phyloP scores from a whole-genome alignment of 345 rosid genomes.

The Passiflora organensis region DNA sequence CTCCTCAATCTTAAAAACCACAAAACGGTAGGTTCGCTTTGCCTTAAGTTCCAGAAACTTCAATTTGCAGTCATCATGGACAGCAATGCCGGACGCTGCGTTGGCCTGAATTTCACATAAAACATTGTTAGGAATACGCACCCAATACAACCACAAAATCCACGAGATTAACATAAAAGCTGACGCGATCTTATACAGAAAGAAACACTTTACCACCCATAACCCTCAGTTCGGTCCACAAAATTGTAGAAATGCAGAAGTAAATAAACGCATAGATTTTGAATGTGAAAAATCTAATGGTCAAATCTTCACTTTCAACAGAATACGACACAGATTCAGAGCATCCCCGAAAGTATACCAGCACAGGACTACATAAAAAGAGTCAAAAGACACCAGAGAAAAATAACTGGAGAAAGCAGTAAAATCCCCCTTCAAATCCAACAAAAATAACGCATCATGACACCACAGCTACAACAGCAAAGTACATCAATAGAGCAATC shows the following conservation, averaged over 20 bases:
- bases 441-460: not conserved
- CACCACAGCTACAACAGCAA: not conserved
- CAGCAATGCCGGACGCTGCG: constrained; percentile 18
- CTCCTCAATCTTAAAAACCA: constrained; percentile 19
- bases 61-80: constrained; percentile 15
- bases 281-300: no score
- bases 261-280: not conserved
- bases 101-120: constrained; percentile 8
- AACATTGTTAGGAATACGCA: not conserved
- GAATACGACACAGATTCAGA: no score
- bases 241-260: not conserved
- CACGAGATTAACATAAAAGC: not conserved
- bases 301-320: no score
- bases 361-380: no score
- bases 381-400: no score
- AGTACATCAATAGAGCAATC: not conserved
- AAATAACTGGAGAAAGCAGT: no score
- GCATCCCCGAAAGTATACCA: no score
- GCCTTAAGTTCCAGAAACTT: constrained; percentile 19
- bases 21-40: constrained; percentile 12
- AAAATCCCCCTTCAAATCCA: not conserved
- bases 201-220: no score
- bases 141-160: not conserved
- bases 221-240: no score
- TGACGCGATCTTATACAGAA: no score